Conservation (phyloP, 176 grass and related monocot species). For the Tillandsia leiboldiana region DNA sequence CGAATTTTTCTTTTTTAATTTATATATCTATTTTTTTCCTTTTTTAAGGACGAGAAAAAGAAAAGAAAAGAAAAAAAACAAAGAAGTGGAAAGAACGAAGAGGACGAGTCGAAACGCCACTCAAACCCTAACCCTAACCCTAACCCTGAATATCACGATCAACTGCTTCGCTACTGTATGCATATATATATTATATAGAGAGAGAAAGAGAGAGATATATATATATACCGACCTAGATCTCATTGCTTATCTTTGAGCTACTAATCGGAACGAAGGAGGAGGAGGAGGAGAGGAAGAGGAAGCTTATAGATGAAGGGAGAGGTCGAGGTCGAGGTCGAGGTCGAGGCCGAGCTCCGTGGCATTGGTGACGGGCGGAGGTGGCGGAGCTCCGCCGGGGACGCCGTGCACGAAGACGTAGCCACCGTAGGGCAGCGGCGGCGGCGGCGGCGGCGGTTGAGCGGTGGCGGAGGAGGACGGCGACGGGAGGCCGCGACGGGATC, state of each 20-base stretch:
- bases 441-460: neutral
- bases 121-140: neutral
- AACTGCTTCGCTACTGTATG: neutral
- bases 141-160: neutral
- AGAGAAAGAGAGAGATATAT: neutral
- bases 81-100: neutral
- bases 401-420: neutral
- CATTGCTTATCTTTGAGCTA: neutral
- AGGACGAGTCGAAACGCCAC: neutral
- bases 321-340: slow-evolving; percentile 3
- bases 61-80: neutral
- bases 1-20: neutral
- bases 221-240: neutral
- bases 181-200: too few relatives aligned
- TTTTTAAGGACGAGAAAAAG: neutral
- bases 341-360: neutral
- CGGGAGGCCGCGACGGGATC: neutral
- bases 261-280: neutral
- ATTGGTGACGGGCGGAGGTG: neutral
- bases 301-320: slow-evolving; percentile 2
- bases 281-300: too few relatives aligned
- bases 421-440: neutral
- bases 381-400: neutral
- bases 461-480: neutral
- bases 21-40: too few relatives aligned